Evolutionary conservation across 2,329 filamentous ascomycete species (phyloP).

Genomic region (Metarhizium anisopliae): DNA sequence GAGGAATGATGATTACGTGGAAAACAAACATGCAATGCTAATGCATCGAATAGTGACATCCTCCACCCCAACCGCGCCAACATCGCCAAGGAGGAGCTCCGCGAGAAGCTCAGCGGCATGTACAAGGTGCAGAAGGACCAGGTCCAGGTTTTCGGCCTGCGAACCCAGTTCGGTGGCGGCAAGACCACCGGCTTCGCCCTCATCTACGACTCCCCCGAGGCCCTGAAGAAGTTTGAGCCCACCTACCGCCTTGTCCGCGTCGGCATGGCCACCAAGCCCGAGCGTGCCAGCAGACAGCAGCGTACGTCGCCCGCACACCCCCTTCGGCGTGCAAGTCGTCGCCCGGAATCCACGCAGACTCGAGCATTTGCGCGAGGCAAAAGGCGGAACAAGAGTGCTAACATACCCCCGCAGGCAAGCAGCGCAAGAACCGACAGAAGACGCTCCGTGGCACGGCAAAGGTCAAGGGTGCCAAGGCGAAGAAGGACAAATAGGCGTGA

Average conservation of each 20-base stretch:
- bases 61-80: constrained; percentile 98
- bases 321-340: neutral
- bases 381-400: neutral
- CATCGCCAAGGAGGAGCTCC: constrained; percentile 98
- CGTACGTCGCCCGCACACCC: constrained; percentile 56
- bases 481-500: constrained; percentile 80
- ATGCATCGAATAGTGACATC: constrained; percentile 65
- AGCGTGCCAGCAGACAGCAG: constrained; percentile 97
- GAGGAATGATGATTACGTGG: neutral
- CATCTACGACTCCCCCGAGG: constrained; percentile 96
- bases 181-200: constrained; percentile 99
- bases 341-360: neutral
- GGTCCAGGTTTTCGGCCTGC: constrained; percentile 96
- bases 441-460: constrained; percentile 96
- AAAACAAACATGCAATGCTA: neutral
- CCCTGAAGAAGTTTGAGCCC: constrained; percentile 99
- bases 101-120: constrained; percentile 83
- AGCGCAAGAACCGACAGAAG: constrained; percentile 99
- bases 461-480: constrained; percentile 89
- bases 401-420: constrained; percentile 67
- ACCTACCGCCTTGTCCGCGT: constrained; percentile 94
- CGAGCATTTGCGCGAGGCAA: neutral
- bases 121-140: constrained; percentile 99
- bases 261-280: constrained; percentile 85
- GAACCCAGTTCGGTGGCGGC: constrained; percentile 98